Base-by-base conservation (phyloP, 1,284 basidiomycete genomes). In the Sutorius eximius region DNA sequence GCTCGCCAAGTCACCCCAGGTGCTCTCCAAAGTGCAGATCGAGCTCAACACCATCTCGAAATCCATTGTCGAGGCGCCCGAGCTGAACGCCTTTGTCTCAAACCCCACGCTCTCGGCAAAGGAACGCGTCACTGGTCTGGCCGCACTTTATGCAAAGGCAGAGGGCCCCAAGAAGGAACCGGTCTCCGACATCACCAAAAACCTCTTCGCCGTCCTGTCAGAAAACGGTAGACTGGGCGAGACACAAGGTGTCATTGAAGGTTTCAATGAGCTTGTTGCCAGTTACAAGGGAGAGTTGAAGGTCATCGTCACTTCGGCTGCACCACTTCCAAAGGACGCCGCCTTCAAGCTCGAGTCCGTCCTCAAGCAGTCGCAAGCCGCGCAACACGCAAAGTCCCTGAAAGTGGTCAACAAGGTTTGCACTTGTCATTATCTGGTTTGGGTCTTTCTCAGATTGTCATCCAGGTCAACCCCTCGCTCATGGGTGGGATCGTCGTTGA, bases 281-380 rank as follows among this genome's bases (percentile, higher is more conserved):
- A 87, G 90, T 66, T 85, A 98, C 83, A 90, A 85, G 73, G 96
- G 96, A 64, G 96, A 99, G 77, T 80, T 98, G 63, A 92, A 90
- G 70, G 91, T 99, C 59, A 83, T 86, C 54, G 91, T 99, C 73
- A 98, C 95, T 53, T 94, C 91, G 41, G 93, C 94, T 27, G 68
- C 84, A 49, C 84, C 93, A 16, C 81, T 98, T 54, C 76, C 86
- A 57, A 89, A 79, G 77, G 86, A 91, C 64, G 73, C 88, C 61
- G 80, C 89, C 60, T 75, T 78, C 52, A 84, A 86, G 61, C 80
- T 98, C 54, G 95, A 97, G 79, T 77, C 86, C 49, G 76, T 88
- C 46, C 81, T 98, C 70, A 95, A 91, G 82, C 83, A 85, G 71
- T 91, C 89, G 38, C 83, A 92, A 75, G 79, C 88, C 41, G 94